Percentiles rank a stretch among this genome's conserved stretches.
Evolutionary conservation across 768 basidiomycete species (phyloP).

Genomic region (Boletus rubropictus): DNA sequence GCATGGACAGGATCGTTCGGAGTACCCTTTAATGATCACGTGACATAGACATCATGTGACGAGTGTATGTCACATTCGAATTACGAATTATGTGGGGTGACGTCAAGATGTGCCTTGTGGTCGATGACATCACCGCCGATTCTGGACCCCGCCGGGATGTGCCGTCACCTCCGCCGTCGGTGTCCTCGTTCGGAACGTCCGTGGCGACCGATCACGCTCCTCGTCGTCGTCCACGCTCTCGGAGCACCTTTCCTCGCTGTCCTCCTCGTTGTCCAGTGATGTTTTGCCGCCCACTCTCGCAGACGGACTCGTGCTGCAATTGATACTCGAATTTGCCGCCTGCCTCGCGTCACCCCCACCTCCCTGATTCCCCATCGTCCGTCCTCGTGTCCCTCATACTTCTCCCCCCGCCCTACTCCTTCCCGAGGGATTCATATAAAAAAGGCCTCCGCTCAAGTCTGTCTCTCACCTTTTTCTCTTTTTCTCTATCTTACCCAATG

Average conservation of each 20-base stretch:
- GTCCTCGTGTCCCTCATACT: conserved; percentile 27
- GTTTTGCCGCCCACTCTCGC: background rate
- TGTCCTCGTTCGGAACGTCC: conserved; percentile 9
- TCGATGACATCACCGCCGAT: conserved; percentile 28
- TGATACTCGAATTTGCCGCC: conserved; percentile 7
- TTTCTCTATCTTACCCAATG: conserved; percentile 17
- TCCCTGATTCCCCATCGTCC: conserved; percentile 19
- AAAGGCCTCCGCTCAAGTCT: conserved; percentile 20
- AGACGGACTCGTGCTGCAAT: conserved; percentile 17
- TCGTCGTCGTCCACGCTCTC: conserved; percentile 22
- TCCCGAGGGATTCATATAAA: conserved; percentile 15
- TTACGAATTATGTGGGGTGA: conserved; percentile 9
- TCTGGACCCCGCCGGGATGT: conserved; percentile 27
- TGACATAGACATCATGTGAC: conserved; percentile 13
- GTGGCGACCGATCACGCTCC: conserved; percentile 18
- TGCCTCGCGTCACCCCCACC: conserved; percentile 23
- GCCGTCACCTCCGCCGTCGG: conserved; percentile 21
- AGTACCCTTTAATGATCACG: conserved; percentile 32
- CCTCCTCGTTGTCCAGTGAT: conserved; percentile 13
- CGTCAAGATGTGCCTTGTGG: conserved; percentile 25
- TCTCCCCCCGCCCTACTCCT: conserved; percentile 25
- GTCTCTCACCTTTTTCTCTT: conserved; percentile 10
- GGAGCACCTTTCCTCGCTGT: conserved; percentile 11
- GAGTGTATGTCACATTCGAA: background rate
- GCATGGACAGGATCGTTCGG: conserved; percentile 63